A percentile compares a stretch with the other conserved stretches of the same genome.
Conservation (phyloP, 257 asterid genomes). For the Solanum paucissectum region DNA sequence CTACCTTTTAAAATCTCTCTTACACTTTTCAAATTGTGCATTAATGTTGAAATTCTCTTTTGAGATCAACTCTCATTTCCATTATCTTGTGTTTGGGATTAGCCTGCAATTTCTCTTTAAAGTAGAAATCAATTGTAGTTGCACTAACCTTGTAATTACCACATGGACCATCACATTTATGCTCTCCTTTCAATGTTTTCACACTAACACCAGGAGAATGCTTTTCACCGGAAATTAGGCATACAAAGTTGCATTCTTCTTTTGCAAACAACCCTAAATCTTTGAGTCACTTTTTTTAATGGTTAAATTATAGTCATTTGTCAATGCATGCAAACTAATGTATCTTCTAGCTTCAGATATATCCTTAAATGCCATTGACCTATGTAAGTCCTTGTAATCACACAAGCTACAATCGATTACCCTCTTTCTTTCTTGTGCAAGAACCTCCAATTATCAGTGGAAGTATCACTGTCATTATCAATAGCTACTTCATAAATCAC, state of each 20-base stretch:
- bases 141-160: not conserved
- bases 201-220: not conserved
- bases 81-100: not conserved
- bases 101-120: not conserved
- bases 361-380: not conserved
- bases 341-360: not conserved
- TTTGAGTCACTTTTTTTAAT: not conserved
- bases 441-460: no score
- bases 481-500: no score
- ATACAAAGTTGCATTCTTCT: not conserved
- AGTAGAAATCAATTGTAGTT: not conserved
- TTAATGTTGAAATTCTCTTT: not conserved
- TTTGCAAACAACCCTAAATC: not conserved
- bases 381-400: not conserved
- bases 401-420: no score
- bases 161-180: not conserved
- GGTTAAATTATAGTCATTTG: not conserved
- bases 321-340: not conserved
- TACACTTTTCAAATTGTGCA: not conserved
- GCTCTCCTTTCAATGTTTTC: not conserved
- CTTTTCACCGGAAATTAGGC: not conserved
- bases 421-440: no score
- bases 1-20: not conserved
- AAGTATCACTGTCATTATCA: no score
- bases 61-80: not conserved